A percentile compares a stretch with the other conserved stretches of the same genome.
Conservation (phyloP, 2,329 filamentous ascomycete genomes). For the Fusarium mexicanum region DNA sequence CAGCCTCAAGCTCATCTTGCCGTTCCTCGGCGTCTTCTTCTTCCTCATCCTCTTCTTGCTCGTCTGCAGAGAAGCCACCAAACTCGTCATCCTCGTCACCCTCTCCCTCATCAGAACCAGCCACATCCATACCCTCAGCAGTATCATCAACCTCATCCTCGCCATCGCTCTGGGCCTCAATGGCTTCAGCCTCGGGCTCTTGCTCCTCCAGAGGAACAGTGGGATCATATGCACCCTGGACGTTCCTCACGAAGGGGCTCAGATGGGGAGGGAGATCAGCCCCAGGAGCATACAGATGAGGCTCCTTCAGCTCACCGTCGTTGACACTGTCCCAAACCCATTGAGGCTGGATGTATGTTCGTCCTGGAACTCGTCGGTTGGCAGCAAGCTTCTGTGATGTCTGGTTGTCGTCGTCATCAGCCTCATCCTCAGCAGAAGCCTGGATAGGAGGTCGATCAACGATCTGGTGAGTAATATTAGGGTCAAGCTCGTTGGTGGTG, state of each 20-base stretch:
- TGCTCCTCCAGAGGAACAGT: conserved; percentile 86
- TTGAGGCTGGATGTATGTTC: conserved; percentile 94
- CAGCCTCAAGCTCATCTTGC: conserved; percentile 92
- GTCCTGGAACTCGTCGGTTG: conserved; percentile 85
- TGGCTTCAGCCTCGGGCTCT: conserved; percentile 85
- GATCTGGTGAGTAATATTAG: conserved; percentile 93
- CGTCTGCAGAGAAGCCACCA: conserved; percentile 62
- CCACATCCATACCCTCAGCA: conserved; percentile 61
- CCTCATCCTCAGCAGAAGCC: conserved; percentile 58
- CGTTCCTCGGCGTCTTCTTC: conserved; percentile 76
- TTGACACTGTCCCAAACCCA: conserved; percentile 99
- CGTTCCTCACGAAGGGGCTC: conserved; percentile 92
- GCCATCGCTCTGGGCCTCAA: conserved; percentile 71
- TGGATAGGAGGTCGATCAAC: conserved; percentile 87
- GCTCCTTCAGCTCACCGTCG: conserved; percentile 84
- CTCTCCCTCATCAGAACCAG: conserved; percentile 57
- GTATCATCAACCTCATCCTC: conserved; percentile 58
- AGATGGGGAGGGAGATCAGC: conserved; percentile 91
- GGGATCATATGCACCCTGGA: conserved; percentile 90
- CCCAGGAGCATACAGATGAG: conserved; percentile 90
- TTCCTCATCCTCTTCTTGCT: conserved; percentile 57
- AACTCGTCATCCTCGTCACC: conserved; percentile 57
- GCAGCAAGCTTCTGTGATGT: conserved; percentile 65
- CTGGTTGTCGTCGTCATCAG: conserved; percentile 67
- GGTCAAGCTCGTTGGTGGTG: conserved; percentile 87